These are phyloP conservation scores for Pterocarpus macrocarpus DNA, from an alignment of 306 rosid species.

Conservation along the genomic window DNA sequence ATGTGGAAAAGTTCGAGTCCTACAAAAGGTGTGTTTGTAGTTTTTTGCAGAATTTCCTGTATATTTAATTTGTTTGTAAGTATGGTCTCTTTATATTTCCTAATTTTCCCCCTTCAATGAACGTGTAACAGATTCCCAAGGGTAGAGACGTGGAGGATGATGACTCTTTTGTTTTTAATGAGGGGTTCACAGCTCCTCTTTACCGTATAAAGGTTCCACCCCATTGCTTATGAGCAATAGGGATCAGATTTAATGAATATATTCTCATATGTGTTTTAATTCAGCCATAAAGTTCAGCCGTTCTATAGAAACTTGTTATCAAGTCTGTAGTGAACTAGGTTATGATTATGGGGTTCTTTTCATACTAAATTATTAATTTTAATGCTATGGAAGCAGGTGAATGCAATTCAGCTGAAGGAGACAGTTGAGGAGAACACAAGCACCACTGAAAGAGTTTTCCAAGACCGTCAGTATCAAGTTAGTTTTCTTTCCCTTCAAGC, in stretches of 20 bases:
- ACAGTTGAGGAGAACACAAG: constrained; percentile 98
- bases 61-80: constrained; percentile 4
- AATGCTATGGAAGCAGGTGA: constrained; percentile 70
- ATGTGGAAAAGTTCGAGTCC: constrained; percentile 97
- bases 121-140: constrained; percentile 73
- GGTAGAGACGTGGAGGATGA: constrained; percentile 97
- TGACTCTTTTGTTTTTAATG: constrained; percentile 88
- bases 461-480: constrained; percentile 99
- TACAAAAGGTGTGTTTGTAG: constrained; percentile 75
- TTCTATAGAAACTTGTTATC: neutral
- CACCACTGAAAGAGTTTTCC: constrained; percentile 98
- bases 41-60: constrained; percentile 37
- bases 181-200: constrained; percentile 81
- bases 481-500: constrained; percentile 28
- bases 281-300: neutral
- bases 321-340: constrained; percentile 8
- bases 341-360: constrained; percentile 2
- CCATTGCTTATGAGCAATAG: constrained; percentile 15
- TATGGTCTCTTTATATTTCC: constrained; percentile 8
- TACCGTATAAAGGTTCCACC: constrained; percentile 90
- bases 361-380: constrained; percentile 35
- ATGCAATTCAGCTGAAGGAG: constrained; percentile 99
- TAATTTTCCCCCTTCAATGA: constrained; percentile 38
- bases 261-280: neutral
- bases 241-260: constrained; percentile 39